Evolutionary conservation across 805 yeast genomes (phyloP), one percentile per base, ranked within the genome.

Genomic region (Saccharomycopsis malanga): DNA sequence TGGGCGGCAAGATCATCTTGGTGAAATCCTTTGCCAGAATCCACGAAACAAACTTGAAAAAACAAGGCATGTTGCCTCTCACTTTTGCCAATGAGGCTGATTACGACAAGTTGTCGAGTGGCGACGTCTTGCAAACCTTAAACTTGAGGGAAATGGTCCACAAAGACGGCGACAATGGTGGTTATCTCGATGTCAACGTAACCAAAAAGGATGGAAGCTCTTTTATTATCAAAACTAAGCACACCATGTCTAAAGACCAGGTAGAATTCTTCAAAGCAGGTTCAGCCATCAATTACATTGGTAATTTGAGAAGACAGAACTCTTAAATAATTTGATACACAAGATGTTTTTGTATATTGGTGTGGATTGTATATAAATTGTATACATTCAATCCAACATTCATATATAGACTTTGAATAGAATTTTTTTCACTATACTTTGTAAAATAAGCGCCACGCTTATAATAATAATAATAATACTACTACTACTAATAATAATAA

Each of bases 11-110:
- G 49, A 77, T 88, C 54, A 83, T 91, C 53, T 70, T 91, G 53
- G 95, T 87, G 58, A 91, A 89, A 68, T 89, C 97, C 7, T 91
- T 91, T 69, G 98, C 98, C 30, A 83, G 98, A 74, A 91, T 91
- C 60, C 98, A 91, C 68, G 98, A 91, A 72, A 91, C 98, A 30
- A 91, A 91, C 68, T 78, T 91, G 70, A 93, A 91, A 75, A 93
- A 93, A 68, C 98, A 93, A 73, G 98, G 98, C 66, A 80, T 91
- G 84, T 74, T 91, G 61, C 98, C 98, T 30, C 70, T 93, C 61
- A 86, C 95, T 22, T 93, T 93, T 66, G 96, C 87, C 34, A 68
- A 91, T 62, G 96, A 88, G 63, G 69, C 74, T 30, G 98, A 93
- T 61, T 93, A 91, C 63, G 97, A 93, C 65, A 74, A 63, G 60